phyloP scores from a whole-genome alignment of 345 rosid species.

The Erysimum cheiranthoides region DNA sequence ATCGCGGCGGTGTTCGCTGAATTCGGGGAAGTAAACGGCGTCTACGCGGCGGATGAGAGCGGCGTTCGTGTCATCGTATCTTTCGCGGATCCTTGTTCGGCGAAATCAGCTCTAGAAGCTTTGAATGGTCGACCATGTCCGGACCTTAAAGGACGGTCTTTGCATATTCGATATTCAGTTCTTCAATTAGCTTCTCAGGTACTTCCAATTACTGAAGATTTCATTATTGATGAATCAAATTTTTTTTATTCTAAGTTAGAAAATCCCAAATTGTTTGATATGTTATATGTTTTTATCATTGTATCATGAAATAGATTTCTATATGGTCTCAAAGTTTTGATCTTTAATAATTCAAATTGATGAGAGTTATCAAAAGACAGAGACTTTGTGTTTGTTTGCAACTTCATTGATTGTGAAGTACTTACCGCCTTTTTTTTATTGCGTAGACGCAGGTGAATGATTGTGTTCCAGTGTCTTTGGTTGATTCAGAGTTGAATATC shows the following conservation, averaged over 20 bases:
- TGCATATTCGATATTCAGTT: conserved; percentile 79
- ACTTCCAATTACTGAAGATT: not conserved
- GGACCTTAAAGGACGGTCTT: conserved; percentile 64
- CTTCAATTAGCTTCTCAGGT: conserved; percentile 62
- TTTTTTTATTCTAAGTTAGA: conserved; percentile 1
- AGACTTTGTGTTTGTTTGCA: conserved; percentile 25
- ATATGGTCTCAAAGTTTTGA: conserved; percentile 18
- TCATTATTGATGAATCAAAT: not conserved
- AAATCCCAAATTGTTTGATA: conserved; percentile 2
- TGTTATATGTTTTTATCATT: not conserved
- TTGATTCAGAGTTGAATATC: conserved; percentile 71
- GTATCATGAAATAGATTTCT: not conserved
- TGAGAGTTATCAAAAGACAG: conserved; percentile 9
- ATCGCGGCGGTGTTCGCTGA: conserved; percentile 62
- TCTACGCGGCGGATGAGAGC: conserved; percentile 82
- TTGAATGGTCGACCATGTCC: conserved; percentile 64
- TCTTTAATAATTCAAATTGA: conserved; percentile 13
- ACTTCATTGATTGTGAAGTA: not conserved
- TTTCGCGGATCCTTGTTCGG: conserved; percentile 53
- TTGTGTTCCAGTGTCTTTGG: conserved; percentile 56
- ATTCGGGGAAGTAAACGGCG: conserved; percentile 74
- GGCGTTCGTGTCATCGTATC: conserved; percentile 87
- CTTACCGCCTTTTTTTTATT: not conserved
- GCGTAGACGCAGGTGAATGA: conserved; percentile 50
- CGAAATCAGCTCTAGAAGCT: conserved; percentile 65